These are phyloP conservation scores for Choiromyces venosus DNA, from an alignment of 495 filamentous ascomycete species.

Conservation along the genomic window DNA sequence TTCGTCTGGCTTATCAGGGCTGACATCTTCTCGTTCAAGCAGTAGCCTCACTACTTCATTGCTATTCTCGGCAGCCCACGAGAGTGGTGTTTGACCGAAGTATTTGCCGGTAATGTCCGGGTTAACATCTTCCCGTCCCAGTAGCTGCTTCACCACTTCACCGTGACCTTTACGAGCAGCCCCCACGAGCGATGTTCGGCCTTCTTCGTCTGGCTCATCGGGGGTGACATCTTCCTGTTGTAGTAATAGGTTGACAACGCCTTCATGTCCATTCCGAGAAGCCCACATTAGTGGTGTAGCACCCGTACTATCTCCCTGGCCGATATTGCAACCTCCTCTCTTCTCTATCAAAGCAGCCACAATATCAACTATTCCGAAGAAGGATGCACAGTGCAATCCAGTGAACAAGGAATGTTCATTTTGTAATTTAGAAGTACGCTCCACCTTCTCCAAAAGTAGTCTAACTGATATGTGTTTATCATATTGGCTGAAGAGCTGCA, in stretches of 20 bases:
- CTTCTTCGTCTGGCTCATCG: neutral
- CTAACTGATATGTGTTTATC: neutral
- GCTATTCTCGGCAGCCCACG: neutral
- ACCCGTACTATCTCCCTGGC: neutral
- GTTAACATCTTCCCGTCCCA: neutral
- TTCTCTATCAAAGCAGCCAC: neutral
- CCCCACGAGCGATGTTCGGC: neutral
- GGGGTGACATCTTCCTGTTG: neutral
- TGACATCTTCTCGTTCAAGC: too few relatives aligned
- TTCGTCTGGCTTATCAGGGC: too few relatives aligned
- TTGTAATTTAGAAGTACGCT: neutral
- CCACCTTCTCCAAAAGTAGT: neutral
- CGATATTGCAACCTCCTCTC: neutral
- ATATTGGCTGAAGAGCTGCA: neutral
- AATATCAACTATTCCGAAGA: neutral
- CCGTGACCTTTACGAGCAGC: neutral
- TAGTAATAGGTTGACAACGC: neutral
- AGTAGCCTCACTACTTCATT: too few relatives aligned
- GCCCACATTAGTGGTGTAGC: neutral
- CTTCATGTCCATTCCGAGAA: neutral
- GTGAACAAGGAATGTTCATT: neutral
- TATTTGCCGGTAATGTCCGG: neutral
- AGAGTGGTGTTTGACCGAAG: neutral
- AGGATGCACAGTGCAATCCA: neutral
- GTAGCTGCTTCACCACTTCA: neutral